Evolutionary conservation across 2,329 filamentous ascomycete genomes (phyloP), one percentile per base, ranked within the genome.

Genomic region (Ophidiomyces ophidiicola): DNA sequence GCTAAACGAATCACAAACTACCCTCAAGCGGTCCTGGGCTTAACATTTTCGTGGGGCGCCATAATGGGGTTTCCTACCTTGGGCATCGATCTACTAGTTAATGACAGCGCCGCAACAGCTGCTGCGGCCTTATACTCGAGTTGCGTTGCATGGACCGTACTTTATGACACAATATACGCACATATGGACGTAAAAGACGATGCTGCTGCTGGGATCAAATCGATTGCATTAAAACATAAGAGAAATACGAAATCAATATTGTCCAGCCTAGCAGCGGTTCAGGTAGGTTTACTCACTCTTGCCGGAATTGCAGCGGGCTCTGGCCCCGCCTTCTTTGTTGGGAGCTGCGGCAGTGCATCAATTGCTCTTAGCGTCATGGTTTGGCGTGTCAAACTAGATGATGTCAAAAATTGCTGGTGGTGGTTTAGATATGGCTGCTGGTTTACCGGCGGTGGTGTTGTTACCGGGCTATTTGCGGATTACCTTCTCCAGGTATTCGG

Each of bases 371-470:
- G 63, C 1, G 64, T 69, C 11, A 77, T 77, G 71, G 75, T 78
- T 14, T 68, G 67, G 58, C 68, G 62, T 43, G 74, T 78, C 19
- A 66, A 68, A 39, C 50, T 78, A 44, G 69, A 73, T 43, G 68
- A 67, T 36, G 70, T 74, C 34, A 59, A 61, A 45, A 68, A 73
- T 48, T 78, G 74, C 48, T 76, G 73, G 71, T 74, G 70, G 66
- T 78, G 74, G 74, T 78, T 78, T 50, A 71, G 65, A 42, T 71
- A 74, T 40, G 74, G 74, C 17, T 73, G 71, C 26, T 73, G 72
- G 64, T 62, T 77, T 43, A 77, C 74, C 12, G 74, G 74, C 15
- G 73, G 74, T 12, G 70, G 64, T 1, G 74, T 78, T 39, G 63
- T 69, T 11, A 40, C 71, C 21, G 74, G 74, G 3, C 53, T 78